phyloP scores from a whole-genome alignment of 2,329 filamentous ascomycete genomes.

The Dactylellina sp. region DNA sequence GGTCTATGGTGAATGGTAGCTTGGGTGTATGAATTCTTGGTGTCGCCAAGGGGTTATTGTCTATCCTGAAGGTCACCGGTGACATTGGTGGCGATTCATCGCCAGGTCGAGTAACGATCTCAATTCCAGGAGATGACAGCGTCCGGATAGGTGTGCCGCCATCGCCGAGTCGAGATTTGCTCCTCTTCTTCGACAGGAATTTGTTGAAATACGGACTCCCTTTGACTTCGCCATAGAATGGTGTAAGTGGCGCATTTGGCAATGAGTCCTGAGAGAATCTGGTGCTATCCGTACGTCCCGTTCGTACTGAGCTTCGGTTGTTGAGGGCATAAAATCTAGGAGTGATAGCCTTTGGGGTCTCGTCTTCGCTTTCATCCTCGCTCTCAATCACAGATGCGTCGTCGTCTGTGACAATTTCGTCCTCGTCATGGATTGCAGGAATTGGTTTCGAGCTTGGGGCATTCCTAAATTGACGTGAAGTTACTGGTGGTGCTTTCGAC shows the following conservation, averaged over 20 bases:
- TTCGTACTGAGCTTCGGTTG: constrained; percentile 37
- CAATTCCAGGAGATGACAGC: constrained; percentile 41
- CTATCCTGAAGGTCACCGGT: constrained; percentile 47
- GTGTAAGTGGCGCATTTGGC: constrained; percentile 33
- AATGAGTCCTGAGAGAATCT: constrained; percentile 51
- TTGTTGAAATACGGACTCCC: constrained; percentile 16
- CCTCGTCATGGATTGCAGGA: constrained; percentile 19
- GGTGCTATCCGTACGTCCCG: constrained; percentile 30
- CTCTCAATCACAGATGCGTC: constrained; percentile 45
- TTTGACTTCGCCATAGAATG: constrained; percentile 36
- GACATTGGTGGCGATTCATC: constrained; percentile 51
- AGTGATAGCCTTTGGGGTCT: constrained; percentile 4
- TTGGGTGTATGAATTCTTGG: constrained; percentile 21
- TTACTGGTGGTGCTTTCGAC: neutral
- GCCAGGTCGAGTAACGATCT: constrained; percentile 42
- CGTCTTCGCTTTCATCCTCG: constrained; percentile 30
- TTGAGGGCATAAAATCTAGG: constrained; percentile 19
- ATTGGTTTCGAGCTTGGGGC: constrained; percentile 9
- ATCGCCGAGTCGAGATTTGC: constrained; percentile 3
- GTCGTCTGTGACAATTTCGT: constrained; percentile 47
- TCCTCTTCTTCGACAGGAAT: constrained; percentile 1
- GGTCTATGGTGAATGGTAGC: constrained; percentile 23
- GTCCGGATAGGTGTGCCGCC: constrained; percentile 7
- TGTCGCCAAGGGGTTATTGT: constrained; percentile 32
- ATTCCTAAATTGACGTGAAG: neutral